Base-by-base conservation (phyloP, 352 stramenopile species). In the Phytophthora syringae region DNA sequence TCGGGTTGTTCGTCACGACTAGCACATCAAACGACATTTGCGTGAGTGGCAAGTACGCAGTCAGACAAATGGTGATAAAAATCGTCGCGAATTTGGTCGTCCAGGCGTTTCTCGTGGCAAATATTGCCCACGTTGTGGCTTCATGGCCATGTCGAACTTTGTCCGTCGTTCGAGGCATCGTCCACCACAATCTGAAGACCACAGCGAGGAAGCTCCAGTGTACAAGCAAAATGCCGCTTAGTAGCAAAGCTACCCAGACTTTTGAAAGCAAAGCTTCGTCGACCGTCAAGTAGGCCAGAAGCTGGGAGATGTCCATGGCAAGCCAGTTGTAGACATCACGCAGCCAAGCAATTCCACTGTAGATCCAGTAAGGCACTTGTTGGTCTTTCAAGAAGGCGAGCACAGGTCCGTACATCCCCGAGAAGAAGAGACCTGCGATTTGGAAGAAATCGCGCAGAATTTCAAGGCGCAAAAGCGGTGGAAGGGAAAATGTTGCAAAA, bases 371-470 rank as follows among this genome's bases (percentile, higher is more conserved):
- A 20, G 59, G 56, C 15, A 74, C 43, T 12, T 71, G 59, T 20
- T 78, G 55, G 2, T 18, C 21, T 9, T 66, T 42, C 21, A 74
- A 54, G 34, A 51, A 70, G 5, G 72, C 51, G 3, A 78, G 32
- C 7, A 78, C 52, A 10, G 68, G 47, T 21, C 30, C 63, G 44
- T 83, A 81, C 27, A 86, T 45, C 7, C 72, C 70, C 15, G 62
- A 66, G 66, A 86, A 81, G 28, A 86, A 78, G 7, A 86, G 57
- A 15, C 72, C 74, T 2, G 74, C 60, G 0, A 72, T 80, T 48
- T 83, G 74, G n/a, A 70, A 69, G 36, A 82, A 86, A 20, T 86
- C 77, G 3, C 77, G 74, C n/a, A 71, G 40, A 22, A 86, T 83
- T 18, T 82, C 77, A 7, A 86, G 44, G 9, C 74, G 71, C 24